A percentile compares a stretch with the other conserved stretches of the same genome.
Conservation (phyloP, 768 basidiomycete species). For the Fomitopsis pulvina region DNA sequence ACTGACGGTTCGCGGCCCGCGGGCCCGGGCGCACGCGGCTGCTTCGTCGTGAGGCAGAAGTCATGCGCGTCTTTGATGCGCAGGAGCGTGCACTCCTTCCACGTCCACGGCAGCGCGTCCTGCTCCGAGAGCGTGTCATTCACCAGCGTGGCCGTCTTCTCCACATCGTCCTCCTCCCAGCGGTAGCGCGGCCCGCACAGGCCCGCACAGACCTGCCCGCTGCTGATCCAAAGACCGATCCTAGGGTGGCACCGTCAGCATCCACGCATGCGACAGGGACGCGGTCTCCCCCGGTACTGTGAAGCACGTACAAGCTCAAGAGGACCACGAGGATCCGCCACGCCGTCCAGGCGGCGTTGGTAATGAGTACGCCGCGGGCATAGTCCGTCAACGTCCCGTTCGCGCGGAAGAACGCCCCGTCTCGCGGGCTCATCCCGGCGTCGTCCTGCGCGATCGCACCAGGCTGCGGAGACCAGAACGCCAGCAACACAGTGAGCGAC, state of each 20-base stretch:
- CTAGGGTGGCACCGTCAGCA: slow-evolving; percentile 28
- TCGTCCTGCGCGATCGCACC: slow-evolving; percentile 40
- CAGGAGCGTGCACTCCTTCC: slow-evolving; percentile 64
- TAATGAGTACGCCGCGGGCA: slow-evolving; percentile 70
- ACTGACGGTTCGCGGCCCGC: slow-evolving; percentile 13
- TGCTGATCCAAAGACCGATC: slow-evolving; percentile 74
- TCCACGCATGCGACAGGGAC: not conserved
- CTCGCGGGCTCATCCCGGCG: slow-evolving; percentile 46
- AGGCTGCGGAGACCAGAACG: slow-evolving; percentile 47
- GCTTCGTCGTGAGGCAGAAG: slow-evolving; percentile 56
- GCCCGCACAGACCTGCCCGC: slow-evolving; percentile 73
- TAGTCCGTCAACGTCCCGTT: slow-evolving; percentile 70
- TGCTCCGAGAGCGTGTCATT: slow-evolving; percentile 39
- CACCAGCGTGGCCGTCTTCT: slow-evolving; percentile 49
- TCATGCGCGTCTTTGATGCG: slow-evolving; percentile 78
- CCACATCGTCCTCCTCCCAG: slow-evolving; percentile 77
- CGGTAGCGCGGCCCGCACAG: slow-evolving; percentile 76
- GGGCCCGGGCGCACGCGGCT: slow-evolving; percentile 27
- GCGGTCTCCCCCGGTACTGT: not conserved
- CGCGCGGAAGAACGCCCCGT: slow-evolving; percentile 67
- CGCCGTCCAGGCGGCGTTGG: slow-evolving; percentile 77
- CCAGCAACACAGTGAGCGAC: slow-evolving; percentile 62
- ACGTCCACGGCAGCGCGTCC: slow-evolving; percentile 66
- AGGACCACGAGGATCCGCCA: slow-evolving; percentile 69
- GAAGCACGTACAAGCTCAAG: slow-evolving; percentile 52